Conservation (phyloP, 2,329 filamentous ascomycete species). For the Talaromyces sp. region DNA sequence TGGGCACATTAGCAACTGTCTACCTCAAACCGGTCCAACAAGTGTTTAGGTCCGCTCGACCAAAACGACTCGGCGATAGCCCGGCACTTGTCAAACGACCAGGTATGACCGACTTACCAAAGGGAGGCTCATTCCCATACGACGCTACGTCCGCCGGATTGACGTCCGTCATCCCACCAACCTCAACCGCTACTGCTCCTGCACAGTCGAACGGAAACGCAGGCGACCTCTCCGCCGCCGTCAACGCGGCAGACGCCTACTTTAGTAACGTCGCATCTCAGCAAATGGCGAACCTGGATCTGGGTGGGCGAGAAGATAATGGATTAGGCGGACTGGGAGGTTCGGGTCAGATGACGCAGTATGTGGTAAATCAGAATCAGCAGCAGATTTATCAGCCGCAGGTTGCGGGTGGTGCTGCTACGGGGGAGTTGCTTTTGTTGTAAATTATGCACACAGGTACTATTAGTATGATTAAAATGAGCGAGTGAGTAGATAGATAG, state of each 20-base stretch:
- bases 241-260: conserved; percentile 84
- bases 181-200: neutral
- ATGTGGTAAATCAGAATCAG: conserved; percentile 78
- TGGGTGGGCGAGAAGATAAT: conserved; percentile 64
- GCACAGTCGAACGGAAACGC: conserved; percentile 19
- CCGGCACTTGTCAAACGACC: conserved; percentile 77
- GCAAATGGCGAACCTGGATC: conserved; percentile 70
- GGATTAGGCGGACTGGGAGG: conserved; percentile 56
- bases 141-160: neutral
- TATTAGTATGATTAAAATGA: neutral
- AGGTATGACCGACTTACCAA: conserved; percentile 25
- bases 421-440: conserved; percentile 70
- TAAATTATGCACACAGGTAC: conserved; percentile 34
- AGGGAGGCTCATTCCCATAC: neutral
- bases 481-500: neutral
- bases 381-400: conserved; percentile 72
- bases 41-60: conserved; percentile 86
- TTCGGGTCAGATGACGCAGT: conserved; percentile 50
- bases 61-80: conserved; percentile 74
- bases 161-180: neutral
- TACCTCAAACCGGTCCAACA: conserved; percentile 98
- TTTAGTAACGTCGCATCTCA: conserved; percentile 75
- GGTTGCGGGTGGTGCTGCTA: conserved; percentile 61
- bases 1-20: conserved; percentile 92
- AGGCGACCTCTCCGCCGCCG: conserved; percentile 64